Evolutionary conservation across 2,329 filamentous ascomycete genomes (phyloP).

Genomic region (Davidsoniella virescens): DNA sequence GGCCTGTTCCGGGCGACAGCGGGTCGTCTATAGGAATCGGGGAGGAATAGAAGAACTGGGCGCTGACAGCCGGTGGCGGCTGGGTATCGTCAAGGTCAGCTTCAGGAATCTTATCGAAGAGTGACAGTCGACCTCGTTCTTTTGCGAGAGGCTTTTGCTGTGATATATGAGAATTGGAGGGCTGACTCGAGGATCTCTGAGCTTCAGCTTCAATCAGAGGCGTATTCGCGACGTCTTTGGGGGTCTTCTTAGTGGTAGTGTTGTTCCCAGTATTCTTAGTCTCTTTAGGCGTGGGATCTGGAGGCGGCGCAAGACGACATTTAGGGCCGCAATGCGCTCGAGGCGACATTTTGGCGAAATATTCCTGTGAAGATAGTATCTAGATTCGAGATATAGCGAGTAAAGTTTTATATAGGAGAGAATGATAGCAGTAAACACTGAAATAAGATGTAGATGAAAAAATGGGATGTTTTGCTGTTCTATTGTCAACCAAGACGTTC

Average conservation of each 20-base stretch:
- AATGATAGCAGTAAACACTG: not conserved
- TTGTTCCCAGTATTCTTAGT: no score
- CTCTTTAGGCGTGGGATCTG: not conserved
- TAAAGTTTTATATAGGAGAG: not conserved
- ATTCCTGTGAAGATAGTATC: not conserved
- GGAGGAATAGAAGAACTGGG: constrained; percentile 78
- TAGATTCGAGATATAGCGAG: not conserved
- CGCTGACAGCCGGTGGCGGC: constrained; percentile 39
- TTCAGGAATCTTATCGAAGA: not conserved
- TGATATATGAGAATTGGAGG: no score
- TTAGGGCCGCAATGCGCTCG: constrained; percentile 25
- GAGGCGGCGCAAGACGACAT: constrained; percentile 36
- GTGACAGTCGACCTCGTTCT: not conserved
- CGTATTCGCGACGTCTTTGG: not conserved
- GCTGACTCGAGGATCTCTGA: no score
- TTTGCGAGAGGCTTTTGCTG: no score
- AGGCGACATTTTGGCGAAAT: not conserved
- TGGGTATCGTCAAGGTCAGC: constrained; percentile 27
- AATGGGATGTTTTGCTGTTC: not conserved
- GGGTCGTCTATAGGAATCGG: constrained; percentile 75
- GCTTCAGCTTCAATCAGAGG: no score
- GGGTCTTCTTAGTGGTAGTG: not conserved
- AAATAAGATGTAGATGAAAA: not conserved
- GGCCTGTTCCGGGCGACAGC: constrained; percentile 46
- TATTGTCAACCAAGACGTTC: no score